A percentile compares a stretch with the other conserved stretches of the same genome.
These are phyloP conservation scores for Incumbomyces lentus DNA, from an alignment of 2,329 filamentous ascomycete species.

Conservation along the genomic window DNA sequence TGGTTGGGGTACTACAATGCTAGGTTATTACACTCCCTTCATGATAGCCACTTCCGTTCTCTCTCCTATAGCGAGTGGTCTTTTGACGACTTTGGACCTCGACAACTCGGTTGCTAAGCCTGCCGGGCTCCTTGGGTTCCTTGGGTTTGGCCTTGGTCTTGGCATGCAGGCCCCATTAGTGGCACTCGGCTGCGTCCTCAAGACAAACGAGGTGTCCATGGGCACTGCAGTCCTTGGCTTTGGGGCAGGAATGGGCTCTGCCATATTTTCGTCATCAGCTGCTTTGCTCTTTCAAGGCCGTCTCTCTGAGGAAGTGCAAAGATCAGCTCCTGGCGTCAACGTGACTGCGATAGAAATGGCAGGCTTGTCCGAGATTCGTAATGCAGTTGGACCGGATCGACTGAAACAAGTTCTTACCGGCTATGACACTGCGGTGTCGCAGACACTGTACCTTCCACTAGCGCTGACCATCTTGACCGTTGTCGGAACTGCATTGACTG, in stretches of 20 bases:
- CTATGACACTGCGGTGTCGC: conserved; percentile 9
- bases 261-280: conserved; percentile 15
- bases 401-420: conserved; percentile 7
- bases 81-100: conserved; percentile 14
- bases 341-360: conserved; percentile 5
- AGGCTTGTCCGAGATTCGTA: conserved; percentile 11
- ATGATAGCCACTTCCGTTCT: conserved; percentile 23
- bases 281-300: conserved; percentile 14
- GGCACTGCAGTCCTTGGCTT: conserved; percentile 15
- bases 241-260: conserved; percentile 6
- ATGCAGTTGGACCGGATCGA: conserved; percentile 3
- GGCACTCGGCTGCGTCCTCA: conserved; percentile 18
- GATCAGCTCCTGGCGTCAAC: conserved; percentile 6
- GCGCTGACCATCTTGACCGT: conserved; percentile 20
- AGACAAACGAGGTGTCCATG: conserved; percentile 16
- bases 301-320: conserved; percentile 8
- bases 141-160: conserved; percentile 22
- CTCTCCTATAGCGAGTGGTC: conserved; percentile 19
- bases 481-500: conserved; percentile 19
- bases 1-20: conserved; percentile 3
- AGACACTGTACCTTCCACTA: conserved; percentile 20
- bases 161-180: conserved; percentile 17
- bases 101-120: conserved; percentile 17
- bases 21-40: conserved; percentile 19
- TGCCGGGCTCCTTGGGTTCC: conserved; percentile 16